These are phyloP conservation scores for Tolypocladium endophyticum DNA, from an alignment of 2,329 filamentous ascomycete genomes.

Conservation along the genomic window DNA sequence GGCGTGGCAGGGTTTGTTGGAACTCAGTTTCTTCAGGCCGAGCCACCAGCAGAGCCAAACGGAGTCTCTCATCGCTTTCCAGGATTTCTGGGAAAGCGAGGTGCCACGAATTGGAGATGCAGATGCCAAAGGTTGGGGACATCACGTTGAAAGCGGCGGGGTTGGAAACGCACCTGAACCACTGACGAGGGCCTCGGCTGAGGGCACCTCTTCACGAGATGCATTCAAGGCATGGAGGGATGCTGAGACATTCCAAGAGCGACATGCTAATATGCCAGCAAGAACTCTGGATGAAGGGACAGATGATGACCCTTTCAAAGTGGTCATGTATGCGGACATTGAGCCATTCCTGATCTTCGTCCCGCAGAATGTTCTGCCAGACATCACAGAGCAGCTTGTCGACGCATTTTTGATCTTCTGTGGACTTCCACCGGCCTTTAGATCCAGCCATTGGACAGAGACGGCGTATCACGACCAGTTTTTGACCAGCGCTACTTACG, in stretches of 20 bases:
- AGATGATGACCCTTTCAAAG: slow-evolving; percentile 73
- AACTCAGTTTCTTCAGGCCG: slow-evolving; percentile 53
- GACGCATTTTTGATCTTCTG: slow-evolving; percentile 64
- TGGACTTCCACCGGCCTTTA: slow-evolving; percentile 43
- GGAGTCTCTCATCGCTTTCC: slow-evolving; percentile 35
- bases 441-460: slow-evolving; percentile 15
- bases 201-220: slow-evolving; percentile 23
- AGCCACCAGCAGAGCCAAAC: slow-evolving; percentile 13
- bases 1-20: slow-evolving; percentile 74
- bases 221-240: slow-evolving; percentile 40
- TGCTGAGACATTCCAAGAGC: slow-evolving; percentile 40
- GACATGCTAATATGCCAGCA: slow-evolving; percentile 50
- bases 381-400: slow-evolving; percentile 39
- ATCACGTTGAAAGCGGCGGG: slow-evolving; percentile 29
- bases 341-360: slow-evolving; percentile 48
- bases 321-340: slow-evolving; percentile 73
- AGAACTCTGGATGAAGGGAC: slow-evolving; percentile 63
- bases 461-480: slow-evolving; percentile 20
- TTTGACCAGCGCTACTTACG: slow-evolving; percentile 6
- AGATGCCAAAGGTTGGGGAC: slow-evolving; percentile 58
- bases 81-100: slow-evolving; percentile 82
- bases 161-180: slow-evolving; percentile 30
- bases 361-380: slow-evolving; percentile 23
- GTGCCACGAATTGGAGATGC: slow-evolving; percentile 66
- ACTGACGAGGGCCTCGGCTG: slow-evolving; percentile 3